Conservation (phyloP, 768 basidiomycete species). For the Mycena latifolia region DNA sequence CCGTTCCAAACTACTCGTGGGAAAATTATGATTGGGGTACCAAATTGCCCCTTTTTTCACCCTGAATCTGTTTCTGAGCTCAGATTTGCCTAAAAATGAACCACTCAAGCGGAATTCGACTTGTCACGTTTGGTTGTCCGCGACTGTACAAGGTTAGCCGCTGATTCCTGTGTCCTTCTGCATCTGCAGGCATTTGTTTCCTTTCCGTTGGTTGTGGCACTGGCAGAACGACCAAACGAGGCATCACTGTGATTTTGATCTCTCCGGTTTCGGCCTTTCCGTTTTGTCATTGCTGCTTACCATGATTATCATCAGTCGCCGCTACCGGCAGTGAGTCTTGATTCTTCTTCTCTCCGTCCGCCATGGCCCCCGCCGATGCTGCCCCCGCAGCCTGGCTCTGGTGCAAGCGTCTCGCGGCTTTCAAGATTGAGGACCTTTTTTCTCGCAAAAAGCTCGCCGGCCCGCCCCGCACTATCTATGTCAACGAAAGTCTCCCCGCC, state of each 20-base stretch:
- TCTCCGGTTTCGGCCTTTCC: too few species aligned
- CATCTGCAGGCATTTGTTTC: too few species aligned
- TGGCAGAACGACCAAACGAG: too few species aligned
- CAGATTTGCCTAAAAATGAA: conserved; percentile 37
- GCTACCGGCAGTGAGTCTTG: too few species aligned
- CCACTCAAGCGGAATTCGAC: conserved; percentile 22
- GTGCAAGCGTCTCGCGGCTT: conserved; percentile 60
- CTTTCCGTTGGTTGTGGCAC: too few species aligned
- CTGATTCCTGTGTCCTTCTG: too few species aligned
- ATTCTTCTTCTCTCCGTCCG: too few species aligned
- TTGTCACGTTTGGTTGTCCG: conserved; percentile 43
- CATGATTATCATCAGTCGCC: too few species aligned
- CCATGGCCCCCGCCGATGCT: too few species aligned
- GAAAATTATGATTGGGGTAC: conserved; percentile 39
- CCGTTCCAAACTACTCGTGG: conserved; percentile 34
- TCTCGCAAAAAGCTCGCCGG: conserved; percentile 65
- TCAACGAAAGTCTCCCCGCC: conserved; percentile 75
- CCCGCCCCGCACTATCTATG: conserved; percentile 70
- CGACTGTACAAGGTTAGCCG: too few species aligned
- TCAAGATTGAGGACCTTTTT: conserved; percentile 79
- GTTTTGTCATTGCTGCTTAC: too few species aligned
- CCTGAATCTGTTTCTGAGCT: conserved; percentile 39
- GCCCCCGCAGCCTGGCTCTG: conserved; percentile 44
- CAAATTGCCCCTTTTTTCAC: conserved; percentile 33
- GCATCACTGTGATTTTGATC: too few species aligned